Evolutionary conservation across 1,284 basidiomycete species (phyloP), one percentile per base, ranked within the genome.

Genomic region (Omphalotus olearius): DNA sequence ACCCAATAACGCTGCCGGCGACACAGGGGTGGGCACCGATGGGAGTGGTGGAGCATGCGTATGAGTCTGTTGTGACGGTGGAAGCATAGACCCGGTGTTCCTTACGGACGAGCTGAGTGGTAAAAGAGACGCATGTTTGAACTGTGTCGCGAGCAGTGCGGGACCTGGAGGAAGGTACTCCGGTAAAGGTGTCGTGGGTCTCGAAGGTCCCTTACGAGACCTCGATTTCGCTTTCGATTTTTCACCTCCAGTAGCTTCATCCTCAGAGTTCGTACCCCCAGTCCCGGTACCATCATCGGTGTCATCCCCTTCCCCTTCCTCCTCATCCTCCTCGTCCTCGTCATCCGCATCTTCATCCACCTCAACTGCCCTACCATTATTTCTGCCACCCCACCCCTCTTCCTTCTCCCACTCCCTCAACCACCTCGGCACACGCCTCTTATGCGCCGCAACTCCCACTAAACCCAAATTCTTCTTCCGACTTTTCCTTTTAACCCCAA

Each of bases 1-100:
- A 4, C 82, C 83, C 16, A 85, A 64, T 0, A 74, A 71, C 1
- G 85, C 84, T 4, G 83, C 86, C 23, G 87, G 87, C 0, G 87
- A 90, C 3, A 89, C 85, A 1, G 87, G 87, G 0, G 87, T 90
- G 2, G 85, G 87, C 0, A 83, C 86, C 11, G 82, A 85, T 2
- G 30, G 30, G 13, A 13, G 9, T 33, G 30, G 30, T 13, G 30
- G 30, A 10, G 30, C 50, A 51, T 17, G 17, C 20, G 18, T 18
- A 28, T 35, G 37, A 23, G 23, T 23, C 2, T 23, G 23, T 23
- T 23, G 23, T 5, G 23, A 23, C 23, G 23, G 23, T 23, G 23
- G 23, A 23, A 5, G 23, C 23, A 23, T 23, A 23, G 23, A 23
- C 23, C 23, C 23, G 5, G 23, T 23, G 5, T 23, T 23, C 23